Conservation (phyloP, 1,284 basidiomycete genomes). For the Puccinia coronata region DNA sequence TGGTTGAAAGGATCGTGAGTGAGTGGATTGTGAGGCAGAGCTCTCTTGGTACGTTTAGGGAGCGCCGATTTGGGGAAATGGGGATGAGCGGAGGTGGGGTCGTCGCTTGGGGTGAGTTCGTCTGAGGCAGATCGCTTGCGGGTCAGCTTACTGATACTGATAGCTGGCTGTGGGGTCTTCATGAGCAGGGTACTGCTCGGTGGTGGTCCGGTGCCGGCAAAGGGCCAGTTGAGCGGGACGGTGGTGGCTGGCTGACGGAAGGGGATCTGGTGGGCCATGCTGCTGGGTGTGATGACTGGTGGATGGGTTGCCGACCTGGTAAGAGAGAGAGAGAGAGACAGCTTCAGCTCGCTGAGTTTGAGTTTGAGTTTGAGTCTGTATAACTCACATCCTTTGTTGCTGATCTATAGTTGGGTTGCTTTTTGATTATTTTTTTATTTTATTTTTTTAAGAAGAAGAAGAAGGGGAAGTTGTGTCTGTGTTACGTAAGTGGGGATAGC, state of each 20-base stretch:
- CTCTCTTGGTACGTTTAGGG: conserved; percentile 35
- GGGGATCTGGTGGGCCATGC: conserved; percentile 37
- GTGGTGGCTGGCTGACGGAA: conserved; percentile 46
- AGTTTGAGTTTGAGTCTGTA: too few relatives aligned
- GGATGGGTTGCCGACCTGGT: conserved; percentile 27
- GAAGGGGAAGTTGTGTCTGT: too few relatives aligned
- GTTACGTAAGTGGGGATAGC: too few relatives aligned
- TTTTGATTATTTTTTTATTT: too few relatives aligned
- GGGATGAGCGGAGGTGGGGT: background rate
- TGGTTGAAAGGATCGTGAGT: background rate
- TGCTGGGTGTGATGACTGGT: background rate
- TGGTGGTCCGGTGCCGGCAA: background rate
- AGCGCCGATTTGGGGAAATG: background rate
- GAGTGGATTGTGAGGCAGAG: background rate
- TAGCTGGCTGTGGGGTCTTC: background rate
- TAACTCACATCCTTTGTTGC: too few relatives aligned
- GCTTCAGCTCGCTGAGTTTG: too few relatives aligned
- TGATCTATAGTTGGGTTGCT: too few relatives aligned
- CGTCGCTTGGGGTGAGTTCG: background rate
- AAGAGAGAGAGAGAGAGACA: too few relatives aligned
- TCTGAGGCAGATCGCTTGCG: conserved; percentile 42
- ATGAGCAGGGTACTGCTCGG: background rate
- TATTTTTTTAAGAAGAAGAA: too few relatives aligned
- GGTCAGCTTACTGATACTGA: conserved; percentile 2
- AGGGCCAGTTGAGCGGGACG: conserved; percentile 29